Base-by-base conservation (phyloP, 768 basidiomycete species). In the Mrakia blollopis region DNA sequence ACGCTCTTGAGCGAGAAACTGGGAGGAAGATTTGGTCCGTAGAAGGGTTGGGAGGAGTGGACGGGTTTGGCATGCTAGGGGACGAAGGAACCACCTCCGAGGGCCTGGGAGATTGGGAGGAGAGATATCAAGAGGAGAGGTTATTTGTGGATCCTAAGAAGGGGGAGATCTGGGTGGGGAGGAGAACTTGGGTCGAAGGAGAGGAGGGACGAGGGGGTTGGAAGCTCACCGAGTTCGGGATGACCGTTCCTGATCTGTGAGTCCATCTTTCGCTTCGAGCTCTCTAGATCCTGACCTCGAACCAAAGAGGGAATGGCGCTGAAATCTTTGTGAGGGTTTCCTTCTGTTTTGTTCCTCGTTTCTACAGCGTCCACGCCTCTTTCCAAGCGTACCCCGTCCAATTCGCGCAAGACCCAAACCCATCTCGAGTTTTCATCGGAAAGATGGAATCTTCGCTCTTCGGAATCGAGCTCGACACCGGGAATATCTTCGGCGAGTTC, bases 1-100 rank as follows among this genome's bases (percentile, higher is more conserved):
- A 98, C 85, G 96, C 94, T 0, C 86, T 98, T 79, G 94, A 96
- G 81, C 86, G 96, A 78, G 90, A 91, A 0, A 90, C 91, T 0
- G 96, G 96, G 0, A 87, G 88, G 23, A 86, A 88, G 13, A 85
- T 94, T 0, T 99, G 96, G 96, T 93, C 93, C 50, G 91, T 76
- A 94, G 90, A 88, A 90, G 44, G 84, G 82, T 57, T 52, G 6
- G 54, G 65, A 30, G 21, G 62, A 41, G 83, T 83, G 10, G 88
- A 77, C n/a, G 78, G 78, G 3, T 67, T 75, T 35, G 78, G 77
- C 23, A 65, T 67, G 76, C 72, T 52, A 41, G 74, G 54, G 28
- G 37, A 50, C 10, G 60, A 50, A 32, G 79, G 78, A n/a, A 67
- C 57, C 23, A 75, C 74, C 11, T 80, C 70, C 11, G 76, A 70